phyloP scores from a whole-genome alignment of 495 filamentous ascomycete species.

The Apodospora peruviana region DNA sequence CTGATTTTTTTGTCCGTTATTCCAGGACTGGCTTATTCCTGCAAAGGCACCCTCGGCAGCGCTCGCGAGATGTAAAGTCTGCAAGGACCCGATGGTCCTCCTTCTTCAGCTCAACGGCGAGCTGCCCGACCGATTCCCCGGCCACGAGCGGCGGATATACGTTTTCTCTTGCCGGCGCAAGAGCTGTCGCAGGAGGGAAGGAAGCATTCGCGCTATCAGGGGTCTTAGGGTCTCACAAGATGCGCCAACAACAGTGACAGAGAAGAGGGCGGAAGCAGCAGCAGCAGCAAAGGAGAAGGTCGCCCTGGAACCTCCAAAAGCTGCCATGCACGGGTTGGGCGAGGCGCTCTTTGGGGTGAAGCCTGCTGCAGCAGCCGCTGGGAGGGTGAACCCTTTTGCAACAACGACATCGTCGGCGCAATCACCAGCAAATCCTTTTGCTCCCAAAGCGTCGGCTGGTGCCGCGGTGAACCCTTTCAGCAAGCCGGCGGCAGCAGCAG shows the following conservation, averaged over 20 bases:
- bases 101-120: conserved; percentile 90
- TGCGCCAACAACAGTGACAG: background rate
- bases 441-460: conserved; percentile 27
- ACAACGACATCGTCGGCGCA: conserved; percentile 21
- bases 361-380: conserved; percentile 14
- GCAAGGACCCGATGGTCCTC: conserved; percentile 75
- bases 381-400: conserved; percentile 52
- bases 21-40: conserved; percentile 74
- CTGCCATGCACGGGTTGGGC: conserved; percentile 37
- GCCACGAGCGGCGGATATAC: conserved; percentile 81
- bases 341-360: conserved; percentile 51
- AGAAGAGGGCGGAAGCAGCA: conserved; percentile 15
- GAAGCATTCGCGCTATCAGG: conserved; percentile 68
- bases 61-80: conserved; percentile 82
- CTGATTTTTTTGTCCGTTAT: background rate
- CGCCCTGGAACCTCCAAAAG: conserved; percentile 6
- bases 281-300: conserved; percentile 10
- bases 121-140: conserved; percentile 76
- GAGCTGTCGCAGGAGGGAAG: conserved; percentile 75
- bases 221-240: conserved; percentile 48
- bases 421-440: conserved; percentile 48
- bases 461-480: conserved; percentile 28
- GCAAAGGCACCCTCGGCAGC: conserved; percentile 65
- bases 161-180: conserved; percentile 74
- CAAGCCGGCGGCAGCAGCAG: too few relatives aligned